phyloP scores from a whole-genome alignment of 768 basidiomycete species.

The Tylopilus sp. region DNA sequence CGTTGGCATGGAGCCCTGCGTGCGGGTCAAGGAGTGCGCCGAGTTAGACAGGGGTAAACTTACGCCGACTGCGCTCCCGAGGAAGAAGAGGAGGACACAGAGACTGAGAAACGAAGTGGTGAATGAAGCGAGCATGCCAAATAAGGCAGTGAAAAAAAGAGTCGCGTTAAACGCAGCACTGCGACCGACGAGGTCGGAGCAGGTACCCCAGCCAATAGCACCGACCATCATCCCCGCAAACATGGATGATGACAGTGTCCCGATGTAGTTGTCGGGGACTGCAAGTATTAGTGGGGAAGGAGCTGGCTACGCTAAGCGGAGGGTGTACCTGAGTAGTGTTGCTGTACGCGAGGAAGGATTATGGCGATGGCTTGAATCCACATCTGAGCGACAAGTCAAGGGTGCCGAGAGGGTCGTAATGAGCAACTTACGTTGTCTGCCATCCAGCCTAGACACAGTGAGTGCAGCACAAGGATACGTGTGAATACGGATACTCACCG shows the following conservation, averaged over 20 bases:
- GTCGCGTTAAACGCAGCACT: constrained; percentile 91
- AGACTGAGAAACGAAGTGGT: constrained; percentile 63
- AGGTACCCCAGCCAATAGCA: constrained; percentile 88
- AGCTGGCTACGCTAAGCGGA: constrained; percentile 3
- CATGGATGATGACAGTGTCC: constrained; percentile 81
- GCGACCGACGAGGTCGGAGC: constrained; percentile 87
- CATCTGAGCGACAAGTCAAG: constrained; percentile 57
- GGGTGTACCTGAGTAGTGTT: constrained; percentile 69
- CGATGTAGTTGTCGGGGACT: constrained; percentile 78
- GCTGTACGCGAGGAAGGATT: constrained; percentile 93
- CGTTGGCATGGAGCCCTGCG: constrained; percentile 91
- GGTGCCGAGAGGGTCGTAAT: constrained; percentile 1
- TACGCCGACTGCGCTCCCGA: constrained; percentile 93
- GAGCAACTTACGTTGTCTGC: constrained; percentile 74
- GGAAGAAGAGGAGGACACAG: constrained; percentile 76
- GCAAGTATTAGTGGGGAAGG: constrained; percentile 19
- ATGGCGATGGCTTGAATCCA: constrained; percentile 92
- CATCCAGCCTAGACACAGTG: constrained; percentile 66
- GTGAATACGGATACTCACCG: constrained; percentile 47
- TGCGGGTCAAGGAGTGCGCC: neutral
- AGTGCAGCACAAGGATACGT: neutral
- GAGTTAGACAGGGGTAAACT: constrained; percentile 24
- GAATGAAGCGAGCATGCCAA: constrained; percentile 79
- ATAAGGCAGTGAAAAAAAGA: constrained; percentile 83
- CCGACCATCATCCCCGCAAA: constrained; percentile 98